phyloP scores from a whole-genome alignment of 192 early-diverging fungal genomes.

The Coemansia sp. region DNA sequence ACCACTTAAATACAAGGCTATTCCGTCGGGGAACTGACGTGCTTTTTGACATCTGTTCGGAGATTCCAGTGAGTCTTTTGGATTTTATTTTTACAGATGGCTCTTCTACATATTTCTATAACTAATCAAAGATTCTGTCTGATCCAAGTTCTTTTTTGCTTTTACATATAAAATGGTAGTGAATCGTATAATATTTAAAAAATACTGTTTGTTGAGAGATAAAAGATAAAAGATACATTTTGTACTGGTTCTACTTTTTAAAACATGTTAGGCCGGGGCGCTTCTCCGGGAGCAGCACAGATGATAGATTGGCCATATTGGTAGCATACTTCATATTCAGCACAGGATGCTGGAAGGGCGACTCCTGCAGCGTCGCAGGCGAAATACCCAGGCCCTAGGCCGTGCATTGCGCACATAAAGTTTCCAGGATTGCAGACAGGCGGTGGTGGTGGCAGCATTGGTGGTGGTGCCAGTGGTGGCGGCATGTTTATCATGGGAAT shows the following conservation, averaged over 20 bases:
- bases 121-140: no score
- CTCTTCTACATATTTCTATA: no score
- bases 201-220: neutral
- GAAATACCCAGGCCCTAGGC: conserved; percentile 33
- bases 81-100: no score
- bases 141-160: no score
- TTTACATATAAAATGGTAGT: no score
- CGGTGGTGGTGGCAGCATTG: neutral
- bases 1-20: conserved; percentile 46
- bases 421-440: conserved; percentile 32
- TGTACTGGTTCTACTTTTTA: neutral
- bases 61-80: no score
- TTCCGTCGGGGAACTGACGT: conserved; percentile 46
- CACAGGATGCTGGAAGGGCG: conserved; percentile 36
- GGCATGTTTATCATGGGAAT: neutral
- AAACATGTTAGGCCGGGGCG: neutral
- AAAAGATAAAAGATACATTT: neutral
- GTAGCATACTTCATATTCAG: conserved; percentile 35
- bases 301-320: conserved; percentile 31
- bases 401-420: conserved; percentile 36
- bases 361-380: conserved; percentile 38
- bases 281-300: conserved; percentile 26
- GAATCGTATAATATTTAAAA: neutral
- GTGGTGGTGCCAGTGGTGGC: neutral
- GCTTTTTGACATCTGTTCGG: neutral